Evolutionary conservation across 257 asterid genomes (phyloP).

Genomic region (Nicotiana noctiflora): DNA sequence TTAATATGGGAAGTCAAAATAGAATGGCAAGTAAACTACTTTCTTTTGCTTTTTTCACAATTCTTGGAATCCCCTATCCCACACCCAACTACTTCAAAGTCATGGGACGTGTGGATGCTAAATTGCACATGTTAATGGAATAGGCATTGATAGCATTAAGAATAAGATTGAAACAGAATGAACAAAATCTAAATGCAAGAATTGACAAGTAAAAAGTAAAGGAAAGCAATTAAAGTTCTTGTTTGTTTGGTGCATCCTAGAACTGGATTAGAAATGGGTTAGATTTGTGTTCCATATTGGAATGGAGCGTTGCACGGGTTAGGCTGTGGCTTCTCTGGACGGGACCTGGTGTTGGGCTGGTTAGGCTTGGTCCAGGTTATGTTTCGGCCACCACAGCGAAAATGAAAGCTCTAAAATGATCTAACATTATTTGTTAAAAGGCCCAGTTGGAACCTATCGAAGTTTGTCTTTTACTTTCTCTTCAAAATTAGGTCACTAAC

Average conservation of each 20-base stretch:
- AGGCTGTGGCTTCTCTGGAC: neutral
- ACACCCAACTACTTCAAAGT: neutral
- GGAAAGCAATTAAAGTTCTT: too few relatives aligned
- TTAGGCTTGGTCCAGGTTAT: neutral
- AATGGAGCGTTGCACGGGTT: neutral
- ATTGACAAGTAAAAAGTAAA: too few relatives aligned
- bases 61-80: neutral
- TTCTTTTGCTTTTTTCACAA: neutral
- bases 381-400: neutral
- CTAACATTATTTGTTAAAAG: neutral
- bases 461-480: neutral
- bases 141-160: neutral
- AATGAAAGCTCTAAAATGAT: neutral
- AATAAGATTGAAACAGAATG: neutral
- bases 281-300: neutral
- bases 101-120: neutral
- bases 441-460: neutral
- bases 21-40: neutral
- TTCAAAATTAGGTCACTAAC: neutral
- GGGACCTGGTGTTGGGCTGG: neutral
- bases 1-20: neutral
- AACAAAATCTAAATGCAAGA: too few relatives aligned
- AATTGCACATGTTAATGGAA: neutral
- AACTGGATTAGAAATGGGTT: neutral
- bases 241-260: neutral